phyloP scores from a whole-genome alignment of 495 filamentous ascomycete genomes.

The Neurospora tetrasperma region DNA sequence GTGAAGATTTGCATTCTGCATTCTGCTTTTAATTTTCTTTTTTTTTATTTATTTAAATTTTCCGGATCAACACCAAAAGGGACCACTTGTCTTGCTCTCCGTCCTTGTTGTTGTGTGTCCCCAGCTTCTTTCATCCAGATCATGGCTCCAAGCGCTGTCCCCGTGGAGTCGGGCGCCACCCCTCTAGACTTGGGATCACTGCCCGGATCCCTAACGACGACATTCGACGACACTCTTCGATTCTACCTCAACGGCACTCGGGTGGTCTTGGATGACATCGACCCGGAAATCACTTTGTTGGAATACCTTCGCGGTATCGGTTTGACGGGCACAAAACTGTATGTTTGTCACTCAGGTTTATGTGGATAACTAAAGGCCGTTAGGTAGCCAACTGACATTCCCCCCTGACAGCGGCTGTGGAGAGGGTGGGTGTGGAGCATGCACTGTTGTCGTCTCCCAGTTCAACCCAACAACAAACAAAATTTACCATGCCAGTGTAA shows the following conservation, averaged over 20 bases:
- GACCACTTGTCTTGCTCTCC: neutral
- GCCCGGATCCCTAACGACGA: conserved; percentile 22
- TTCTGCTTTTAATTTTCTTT: neutral
- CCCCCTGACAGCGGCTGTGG: conserved; percentile 61
- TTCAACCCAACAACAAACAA: conserved; percentile 82
- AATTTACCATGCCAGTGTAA: conserved; percentile 87
- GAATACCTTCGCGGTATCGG: conserved; percentile 89
- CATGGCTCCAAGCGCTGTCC: conserved; percentile 40
- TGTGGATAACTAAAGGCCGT: too few species aligned
- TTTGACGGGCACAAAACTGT: conserved; percentile 62
- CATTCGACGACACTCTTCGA: conserved; percentile 46
- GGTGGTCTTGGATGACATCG: conserved; percentile 67
- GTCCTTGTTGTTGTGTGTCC: neutral
- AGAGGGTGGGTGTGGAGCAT: conserved; percentile 94
- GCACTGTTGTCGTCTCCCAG: conserved; percentile 90
- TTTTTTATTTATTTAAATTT: neutral
- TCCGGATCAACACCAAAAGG: neutral
- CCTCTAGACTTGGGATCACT: conserved; percentile 2
- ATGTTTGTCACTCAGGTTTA: conserved; percentile 6
- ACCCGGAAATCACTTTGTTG: conserved; percentile 86
- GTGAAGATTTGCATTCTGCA: neutral
- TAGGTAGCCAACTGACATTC: conserved; percentile 6
- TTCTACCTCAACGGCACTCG: conserved; percentile 97
- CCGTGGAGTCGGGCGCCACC: conserved; percentile 26
- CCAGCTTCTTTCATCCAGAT: neutral